Percentiles rank a stretch among this genome's conserved stretches.
Conservation (phyloP, 2,329 filamentous ascomycete genomes). For the Diaporthe batatas region DNA sequence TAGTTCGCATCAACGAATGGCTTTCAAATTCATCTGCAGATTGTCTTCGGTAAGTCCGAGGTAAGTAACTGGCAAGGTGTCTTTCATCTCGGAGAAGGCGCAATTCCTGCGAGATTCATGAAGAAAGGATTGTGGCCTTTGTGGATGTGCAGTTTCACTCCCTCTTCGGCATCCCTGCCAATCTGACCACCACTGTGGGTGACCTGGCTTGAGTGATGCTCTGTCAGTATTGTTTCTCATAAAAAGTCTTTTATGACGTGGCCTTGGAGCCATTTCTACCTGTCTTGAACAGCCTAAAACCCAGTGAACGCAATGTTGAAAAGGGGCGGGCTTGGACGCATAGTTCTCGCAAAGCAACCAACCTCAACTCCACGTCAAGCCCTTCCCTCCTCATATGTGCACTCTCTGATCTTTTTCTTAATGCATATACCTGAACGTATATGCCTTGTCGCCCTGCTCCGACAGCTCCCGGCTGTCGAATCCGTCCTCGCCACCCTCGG, state of each 20-base stretch:
- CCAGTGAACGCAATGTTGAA: neutral
- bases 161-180: neutral
- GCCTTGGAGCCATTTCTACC: neutral
- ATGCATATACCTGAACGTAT: conserved; percentile 74
- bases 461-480: conserved; percentile 65
- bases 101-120: neutral
- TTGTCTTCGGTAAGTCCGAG: neutral
- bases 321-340: neutral
- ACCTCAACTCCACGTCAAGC: neutral
- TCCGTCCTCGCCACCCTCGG: conserved; percentile 56
- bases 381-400: neutral
- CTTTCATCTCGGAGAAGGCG: neutral
- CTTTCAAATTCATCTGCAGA: neutral
- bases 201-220: neutral
- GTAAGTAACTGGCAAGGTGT: neutral
- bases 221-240: neutral
- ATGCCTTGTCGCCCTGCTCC: conserved; percentile 70
- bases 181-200: neutral
- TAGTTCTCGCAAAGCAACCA: neutral
- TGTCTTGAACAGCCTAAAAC: neutral
- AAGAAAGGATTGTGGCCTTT: neutral
- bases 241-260: neutral
- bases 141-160: too few relatives aligned
- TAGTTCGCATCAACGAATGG: neutral
- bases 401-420: conserved; percentile 44